These are phyloP conservation scores for Sapria himalayana DNA, from an alignment of 345 rosid genomes.

Conservation along the genomic window DNA sequence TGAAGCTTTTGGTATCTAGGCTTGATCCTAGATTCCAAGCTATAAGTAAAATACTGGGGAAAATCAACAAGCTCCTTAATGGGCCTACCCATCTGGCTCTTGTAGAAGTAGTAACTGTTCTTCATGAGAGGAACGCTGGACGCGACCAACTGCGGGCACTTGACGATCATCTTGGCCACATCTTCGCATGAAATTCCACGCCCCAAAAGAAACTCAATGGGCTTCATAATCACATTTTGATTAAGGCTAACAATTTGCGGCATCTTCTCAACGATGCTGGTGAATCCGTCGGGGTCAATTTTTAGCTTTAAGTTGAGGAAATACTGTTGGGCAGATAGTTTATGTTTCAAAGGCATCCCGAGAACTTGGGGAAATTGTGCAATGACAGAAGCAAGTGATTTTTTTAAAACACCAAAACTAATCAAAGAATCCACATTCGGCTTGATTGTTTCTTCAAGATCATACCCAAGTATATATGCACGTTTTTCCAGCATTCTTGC, in stretches of 20 bases:
- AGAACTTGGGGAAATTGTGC: constrained; percentile 71
- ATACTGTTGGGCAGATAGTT: constrained; percentile 70
- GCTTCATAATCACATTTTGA: constrained; percentile 66
- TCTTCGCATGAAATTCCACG: constrained; percentile 35
- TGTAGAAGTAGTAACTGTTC: constrained; percentile 55
- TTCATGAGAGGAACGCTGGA: constrained; percentile 56
- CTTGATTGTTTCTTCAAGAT: constrained; percentile 73
- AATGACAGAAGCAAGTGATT: constrained; percentile 31
- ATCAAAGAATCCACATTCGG: constrained; percentile 61
- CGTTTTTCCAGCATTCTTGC: constrained; percentile 87
- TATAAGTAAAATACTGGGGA: constrained; percentile 76
- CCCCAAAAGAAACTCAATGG: constrained; percentile 57
- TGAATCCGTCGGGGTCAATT: constrained; percentile 68
- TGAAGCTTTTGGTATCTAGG: constrained; percentile 62
- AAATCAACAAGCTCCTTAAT: constrained; percentile 58
- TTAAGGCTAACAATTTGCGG: constrained; percentile 75
- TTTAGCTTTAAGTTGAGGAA: constrained; percentile 67
- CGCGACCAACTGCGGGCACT: constrained; percentile 60
- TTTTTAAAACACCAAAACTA: constrained; percentile 59
- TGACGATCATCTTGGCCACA: constrained; percentile 55
- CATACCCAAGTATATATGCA: constrained; percentile 60
- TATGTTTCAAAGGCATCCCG: constrained; percentile 71
- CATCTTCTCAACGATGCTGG: constrained; percentile 62
- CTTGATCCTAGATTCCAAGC: constrained; percentile 87
- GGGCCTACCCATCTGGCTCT: constrained; percentile 78